These are phyloP conservation scores for Gossypium trilobum DNA, from an alignment of 441 rosid species.

Conservation along the genomic window DNA sequence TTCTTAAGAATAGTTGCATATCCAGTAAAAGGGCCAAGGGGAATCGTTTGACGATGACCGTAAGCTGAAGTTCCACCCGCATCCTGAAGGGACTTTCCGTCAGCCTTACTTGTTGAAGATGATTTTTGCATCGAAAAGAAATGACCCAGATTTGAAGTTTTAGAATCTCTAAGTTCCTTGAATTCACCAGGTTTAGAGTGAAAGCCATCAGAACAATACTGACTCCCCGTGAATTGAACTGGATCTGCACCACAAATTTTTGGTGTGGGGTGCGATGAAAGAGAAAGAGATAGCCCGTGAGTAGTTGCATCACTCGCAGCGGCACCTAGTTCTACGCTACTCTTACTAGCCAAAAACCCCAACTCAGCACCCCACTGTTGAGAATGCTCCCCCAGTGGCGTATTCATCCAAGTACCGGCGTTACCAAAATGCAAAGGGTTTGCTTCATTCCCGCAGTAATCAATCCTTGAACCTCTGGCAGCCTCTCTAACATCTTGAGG, in stretches of 20 bases:
- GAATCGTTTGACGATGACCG: constrained; percentile 29
- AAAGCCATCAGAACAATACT: constrained; percentile 14
- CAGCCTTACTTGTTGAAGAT: constrained; percentile 17
- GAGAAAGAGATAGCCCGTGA: constrained; percentile 41
- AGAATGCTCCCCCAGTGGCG: constrained; percentile 9
- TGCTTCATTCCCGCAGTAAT: constrained; percentile 22
- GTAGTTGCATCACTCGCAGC: constrained; percentile 18
- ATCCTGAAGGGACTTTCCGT: constrained; percentile 29
- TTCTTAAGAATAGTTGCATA: constrained; percentile 54
- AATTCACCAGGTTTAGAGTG: constrained; percentile 8
- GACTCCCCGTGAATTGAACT: constrained; percentile 22
- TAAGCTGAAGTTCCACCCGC: constrained; percentile 21
- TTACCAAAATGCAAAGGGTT: constrained; percentile 15
- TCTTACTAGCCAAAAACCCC: constrained; percentile 20
- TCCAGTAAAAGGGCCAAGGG: constrained; percentile 68
- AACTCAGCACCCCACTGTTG: constrained; percentile 25
- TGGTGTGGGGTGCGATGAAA: constrained; percentile 33
- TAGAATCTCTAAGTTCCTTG: constrained; percentile 22
- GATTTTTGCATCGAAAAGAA: constrained; percentile 20
- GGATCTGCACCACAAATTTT: neutral
- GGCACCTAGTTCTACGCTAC: neutral
- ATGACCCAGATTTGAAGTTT: neutral
- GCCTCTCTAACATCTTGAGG: constrained; percentile 12
- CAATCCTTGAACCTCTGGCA: constrained; percentile 13
- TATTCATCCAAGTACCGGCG: constrained; percentile 22